phyloP scores from a whole-genome alignment of 192 early-diverging fungal species.

The Coemansia sp. region DNA sequence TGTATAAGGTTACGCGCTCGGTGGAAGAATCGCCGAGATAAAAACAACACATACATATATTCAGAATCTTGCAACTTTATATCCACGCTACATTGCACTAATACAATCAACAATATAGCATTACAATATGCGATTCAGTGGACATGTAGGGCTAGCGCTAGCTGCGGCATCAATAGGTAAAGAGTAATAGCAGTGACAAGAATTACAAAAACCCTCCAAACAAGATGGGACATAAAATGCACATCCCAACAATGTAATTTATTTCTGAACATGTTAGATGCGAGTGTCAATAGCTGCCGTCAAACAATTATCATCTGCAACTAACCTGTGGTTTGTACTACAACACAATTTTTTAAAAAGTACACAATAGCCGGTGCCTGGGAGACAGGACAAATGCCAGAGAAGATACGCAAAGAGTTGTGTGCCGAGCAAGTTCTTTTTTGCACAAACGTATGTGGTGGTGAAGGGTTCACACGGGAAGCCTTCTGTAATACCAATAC shows the following conservation, averaged over 20 bases:
- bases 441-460: constrained; percentile 54
- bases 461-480: constrained; percentile 41
- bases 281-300: background rate
- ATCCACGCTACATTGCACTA: background rate
- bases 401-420: constrained; percentile 54
- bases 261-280: constrained; percentile 1
- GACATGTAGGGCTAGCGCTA: background rate
- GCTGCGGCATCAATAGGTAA: background rate
- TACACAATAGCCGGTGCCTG: constrained; percentile 30
- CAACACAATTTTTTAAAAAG: background rate
- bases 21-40: too few species aligned
- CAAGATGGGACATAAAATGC: background rate
- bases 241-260: background rate
- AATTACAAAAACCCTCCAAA: too few species aligned
- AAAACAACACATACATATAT: too few species aligned
- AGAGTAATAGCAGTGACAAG: background rate
- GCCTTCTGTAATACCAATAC: constrained; percentile 53
- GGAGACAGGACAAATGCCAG: constrained; percentile 48
- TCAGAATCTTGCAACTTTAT: too few species aligned
- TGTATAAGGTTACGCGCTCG: too few species aligned
- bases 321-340: constrained; percentile 2
- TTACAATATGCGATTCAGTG: constrained; percentile 9
- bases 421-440: constrained; percentile 53
- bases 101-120: background rate
- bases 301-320: constrained; percentile 1